Percentiles rank a stretch among this genome's conserved stretches.
Conservation (phyloP, 345 rosid genomes). For the Clarkia xantiana region DNA sequence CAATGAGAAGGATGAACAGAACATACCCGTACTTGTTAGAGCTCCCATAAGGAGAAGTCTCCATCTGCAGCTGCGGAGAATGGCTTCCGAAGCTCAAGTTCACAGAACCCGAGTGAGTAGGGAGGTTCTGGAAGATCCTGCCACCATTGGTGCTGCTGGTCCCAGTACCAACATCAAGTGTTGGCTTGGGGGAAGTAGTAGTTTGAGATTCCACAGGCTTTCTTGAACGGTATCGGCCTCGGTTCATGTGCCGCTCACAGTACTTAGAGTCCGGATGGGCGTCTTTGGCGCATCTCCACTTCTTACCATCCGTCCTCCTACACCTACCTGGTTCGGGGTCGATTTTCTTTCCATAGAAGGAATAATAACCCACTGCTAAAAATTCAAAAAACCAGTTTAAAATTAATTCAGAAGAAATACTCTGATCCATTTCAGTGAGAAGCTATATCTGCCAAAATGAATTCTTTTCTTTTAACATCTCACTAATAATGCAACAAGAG, state of each 20-base stretch:
- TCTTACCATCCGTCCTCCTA: constrained; percentile 75
- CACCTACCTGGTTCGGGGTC: constrained; percentile 82
- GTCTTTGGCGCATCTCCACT: constrained; percentile 85
- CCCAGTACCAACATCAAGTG: constrained; percentile 11
- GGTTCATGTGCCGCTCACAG: constrained; percentile 39
- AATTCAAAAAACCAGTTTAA: background rate
- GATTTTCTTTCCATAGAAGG: constrained; percentile 41
- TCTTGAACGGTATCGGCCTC: constrained; percentile 44
- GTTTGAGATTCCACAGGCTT: constrained; percentile 43
- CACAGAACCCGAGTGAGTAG: constrained; percentile 11
- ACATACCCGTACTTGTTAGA: constrained; percentile 10
- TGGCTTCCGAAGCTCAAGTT: constrained; percentile 10
- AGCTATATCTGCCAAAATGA: no score
- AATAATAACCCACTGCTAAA: constrained; percentile 19
- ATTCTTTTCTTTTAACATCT: no score
- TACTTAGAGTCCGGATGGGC: constrained; percentile 52
- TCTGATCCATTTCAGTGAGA: no score
- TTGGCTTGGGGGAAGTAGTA: constrained; percentile 14
- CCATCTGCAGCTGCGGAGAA: constrained; percentile 11
- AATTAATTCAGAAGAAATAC: no score
- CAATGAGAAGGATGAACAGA: background rate
- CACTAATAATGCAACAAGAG: no score
- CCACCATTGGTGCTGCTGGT: constrained; percentile 10
- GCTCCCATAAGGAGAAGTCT: constrained; percentile 12
- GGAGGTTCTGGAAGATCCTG: constrained; percentile 10